Evolutionary conservation across 345 rosid species (phyloP).

Genomic region (Hevea brasiliensis): DNA sequence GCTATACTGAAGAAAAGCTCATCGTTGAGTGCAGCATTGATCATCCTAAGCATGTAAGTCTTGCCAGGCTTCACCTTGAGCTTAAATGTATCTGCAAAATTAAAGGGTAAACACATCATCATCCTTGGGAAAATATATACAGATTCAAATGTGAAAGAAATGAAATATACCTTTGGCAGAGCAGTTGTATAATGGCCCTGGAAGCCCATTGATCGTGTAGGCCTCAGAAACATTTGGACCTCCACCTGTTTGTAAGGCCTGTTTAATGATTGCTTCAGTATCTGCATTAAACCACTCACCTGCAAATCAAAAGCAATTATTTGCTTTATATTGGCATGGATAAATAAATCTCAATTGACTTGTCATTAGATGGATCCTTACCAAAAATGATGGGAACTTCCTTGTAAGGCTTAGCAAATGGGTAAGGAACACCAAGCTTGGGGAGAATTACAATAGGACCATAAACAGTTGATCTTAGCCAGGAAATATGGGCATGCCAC

Average conservation of each 20-base stretch:
- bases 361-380: background rate
- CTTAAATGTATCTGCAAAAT: slow-evolving; percentile 28
- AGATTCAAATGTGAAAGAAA: background rate
- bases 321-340: too few relatives aligned
- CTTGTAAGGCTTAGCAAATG: slow-evolving; percentile 29
- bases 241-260: slow-evolving; percentile 27
- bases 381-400: slow-evolving; percentile 31
- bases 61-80: slow-evolving; percentile 28
- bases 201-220: slow-evolving; percentile 30
- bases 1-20: slow-evolving; percentile 34
- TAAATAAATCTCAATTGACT: too few relatives aligned
- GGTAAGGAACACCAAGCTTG: slow-evolving; percentile 27
- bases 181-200: slow-evolving; percentile 32
- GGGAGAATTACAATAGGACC: slow-evolving; percentile 33
- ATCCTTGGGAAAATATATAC: too few relatives aligned
- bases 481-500: slow-evolving; percentile 33
- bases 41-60: slow-evolving; percentile 27
- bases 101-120: background rate
- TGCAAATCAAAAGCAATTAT: slow-evolving; percentile 5
- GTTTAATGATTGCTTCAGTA: slow-evolving; percentile 27
- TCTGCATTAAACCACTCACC: slow-evolving; percentile 36
- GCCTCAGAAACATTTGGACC: slow-evolving; percentile 38
- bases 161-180: slow-evolving; percentile 24
- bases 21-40: slow-evolving; percentile 32
- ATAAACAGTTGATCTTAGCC: slow-evolving; percentile 29